A percentile compares a stretch with the other conserved stretches of the same genome.
phyloP scores from a whole-genome alignment of 257 asterid species.

The Echium plantagineum region DNA sequence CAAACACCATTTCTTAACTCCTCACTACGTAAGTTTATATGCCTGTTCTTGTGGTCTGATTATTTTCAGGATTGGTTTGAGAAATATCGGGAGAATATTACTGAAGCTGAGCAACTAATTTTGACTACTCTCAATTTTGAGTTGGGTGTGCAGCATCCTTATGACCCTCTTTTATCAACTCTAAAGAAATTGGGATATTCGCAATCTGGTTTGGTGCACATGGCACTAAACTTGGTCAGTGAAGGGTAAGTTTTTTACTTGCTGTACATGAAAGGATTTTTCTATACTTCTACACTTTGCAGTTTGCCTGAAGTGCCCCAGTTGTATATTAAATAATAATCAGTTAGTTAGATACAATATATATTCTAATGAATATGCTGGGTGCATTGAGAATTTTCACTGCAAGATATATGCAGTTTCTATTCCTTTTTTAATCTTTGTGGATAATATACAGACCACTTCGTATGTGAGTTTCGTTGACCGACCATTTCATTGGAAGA shows the following conservation, averaged over 20 bases:
- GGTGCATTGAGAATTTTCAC: background rate
- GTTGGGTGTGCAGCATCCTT: conserved; percentile 91
- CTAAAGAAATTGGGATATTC: conserved; percentile 80
- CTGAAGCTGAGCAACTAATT: conserved; percentile 83
- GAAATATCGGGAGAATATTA: conserved; percentile 76
- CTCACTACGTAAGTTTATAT: background rate
- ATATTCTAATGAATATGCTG: background rate
- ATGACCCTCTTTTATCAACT: conserved; percentile 69
- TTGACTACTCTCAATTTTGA: conserved; percentile 89
- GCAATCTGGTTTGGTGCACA: conserved; percentile 60
- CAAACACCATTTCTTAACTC: background rate
- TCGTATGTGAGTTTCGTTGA: background rate
- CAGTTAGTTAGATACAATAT: background rate
- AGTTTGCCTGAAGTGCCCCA: background rate
- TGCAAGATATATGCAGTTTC: background rate
- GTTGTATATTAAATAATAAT: too few species aligned
- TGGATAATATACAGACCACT: background rate
- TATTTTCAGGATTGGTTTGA: conserved; percentile 84
- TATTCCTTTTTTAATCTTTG: background rate
- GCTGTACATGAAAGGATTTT: background rate
- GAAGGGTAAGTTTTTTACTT: conserved; percentile 70
- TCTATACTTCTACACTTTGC: background rate
- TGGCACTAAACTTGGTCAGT: conserved; percentile 79
- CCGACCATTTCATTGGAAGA: background rate
- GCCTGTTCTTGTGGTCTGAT: conserved; percentile 18